Conservation (phyloP, 2,329 filamentous ascomycete species). For the Paecilomyces variotii region DNA sequence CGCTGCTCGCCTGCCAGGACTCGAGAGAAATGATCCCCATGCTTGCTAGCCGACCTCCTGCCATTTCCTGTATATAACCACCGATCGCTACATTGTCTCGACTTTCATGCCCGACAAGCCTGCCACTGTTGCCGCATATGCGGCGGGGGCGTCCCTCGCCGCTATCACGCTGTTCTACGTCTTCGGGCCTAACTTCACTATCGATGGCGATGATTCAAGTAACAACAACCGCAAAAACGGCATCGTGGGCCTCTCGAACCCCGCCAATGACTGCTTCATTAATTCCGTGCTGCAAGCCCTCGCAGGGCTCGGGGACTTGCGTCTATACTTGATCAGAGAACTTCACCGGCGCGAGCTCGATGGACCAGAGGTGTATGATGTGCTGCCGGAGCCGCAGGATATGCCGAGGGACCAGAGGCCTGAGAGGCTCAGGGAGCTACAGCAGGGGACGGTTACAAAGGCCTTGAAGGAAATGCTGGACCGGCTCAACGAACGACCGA, state of each 20-base stretch:
- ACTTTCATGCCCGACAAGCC: slow-evolving; percentile 69
- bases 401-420: slow-evolving; percentile 29
- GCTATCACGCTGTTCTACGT: slow-evolving; percentile 94
- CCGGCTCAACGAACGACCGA: slow-evolving; percentile 82
- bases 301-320: slow-evolving; percentile 79
- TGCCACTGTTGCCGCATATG: slow-evolving; percentile 80
- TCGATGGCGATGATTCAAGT: slow-evolving; percentile 66
- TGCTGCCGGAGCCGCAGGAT: slow-evolving; percentile 43
- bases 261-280: slow-evolving; percentile 94
- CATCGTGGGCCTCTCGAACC: slow-evolving; percentile 80
- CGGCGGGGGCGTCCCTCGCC: slow-evolving; percentile 88
- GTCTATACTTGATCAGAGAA: slow-evolving; percentile 86
- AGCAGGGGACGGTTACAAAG: slow-evolving; percentile 73
- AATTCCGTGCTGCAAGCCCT: slow-evolving; percentile 93
- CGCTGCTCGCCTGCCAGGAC: neutral
- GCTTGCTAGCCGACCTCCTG: neutral
- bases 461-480: slow-evolving; percentile 91
- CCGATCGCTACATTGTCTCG: neutral
- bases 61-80: neutral
- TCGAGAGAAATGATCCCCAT: neutral
- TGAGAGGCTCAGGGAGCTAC: slow-evolving; percentile 53
- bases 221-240: slow-evolving; percentile 65
- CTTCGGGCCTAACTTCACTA: slow-evolving; percentile 92
- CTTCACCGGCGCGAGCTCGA: slow-evolving; percentile 76
- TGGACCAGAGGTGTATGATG: slow-evolving; percentile 64